Base-by-base conservation (phyloP, 2,329 filamentous ascomycete species). In the Trichoderma citrinoviride region DNA sequence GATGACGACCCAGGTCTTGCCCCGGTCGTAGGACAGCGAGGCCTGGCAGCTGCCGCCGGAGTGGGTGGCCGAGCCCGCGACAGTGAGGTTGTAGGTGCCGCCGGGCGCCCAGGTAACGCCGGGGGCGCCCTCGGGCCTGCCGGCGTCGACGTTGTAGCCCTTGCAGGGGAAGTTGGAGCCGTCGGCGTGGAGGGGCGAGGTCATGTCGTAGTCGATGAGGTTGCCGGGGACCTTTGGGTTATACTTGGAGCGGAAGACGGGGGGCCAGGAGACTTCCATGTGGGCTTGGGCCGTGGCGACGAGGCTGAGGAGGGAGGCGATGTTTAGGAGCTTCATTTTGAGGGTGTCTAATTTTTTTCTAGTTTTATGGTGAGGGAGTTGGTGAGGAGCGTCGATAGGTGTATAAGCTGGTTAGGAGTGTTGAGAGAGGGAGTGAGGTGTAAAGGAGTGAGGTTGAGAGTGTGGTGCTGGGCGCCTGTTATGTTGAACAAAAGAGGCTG, bases 41-140 rank as follows among this genome's bases (percentile, higher is more conserved):
- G 91, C 80, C 77, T 94, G 91, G 77, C 90, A 93, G 14, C 87
- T 91, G 33, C 91, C 91, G 37, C 90, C 90, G 41, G 82, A 80
- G 78, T 92, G 90, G 56, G 76, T 77, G 41, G 86, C 87, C 53
- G 83, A 83, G 33, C 90, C 90, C 66, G 77, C 77, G 56, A 93
- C 78, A 61, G 82, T 84, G 76, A 92, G 81, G 68, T 85, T 84
- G 77, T 90, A 87, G 21, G 79, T 77, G 63, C 81, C 75, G 43
- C 90, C 90, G 3, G n/a, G 87, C 83, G 5, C 78, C 75, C 89
- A 93, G 23, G 81, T 85, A 37, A 84, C 85, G 21, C 86, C 84
- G 5, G 85, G 77, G 19, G 78, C 75, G 68, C 86, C 85, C 50
- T 78, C 76, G 10, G 76, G 58, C 40, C 79, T 81, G 70, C 80